Conservation (phyloP, 192 early-diverging fungal genomes). For the Backusella mclennaniae region DNA sequence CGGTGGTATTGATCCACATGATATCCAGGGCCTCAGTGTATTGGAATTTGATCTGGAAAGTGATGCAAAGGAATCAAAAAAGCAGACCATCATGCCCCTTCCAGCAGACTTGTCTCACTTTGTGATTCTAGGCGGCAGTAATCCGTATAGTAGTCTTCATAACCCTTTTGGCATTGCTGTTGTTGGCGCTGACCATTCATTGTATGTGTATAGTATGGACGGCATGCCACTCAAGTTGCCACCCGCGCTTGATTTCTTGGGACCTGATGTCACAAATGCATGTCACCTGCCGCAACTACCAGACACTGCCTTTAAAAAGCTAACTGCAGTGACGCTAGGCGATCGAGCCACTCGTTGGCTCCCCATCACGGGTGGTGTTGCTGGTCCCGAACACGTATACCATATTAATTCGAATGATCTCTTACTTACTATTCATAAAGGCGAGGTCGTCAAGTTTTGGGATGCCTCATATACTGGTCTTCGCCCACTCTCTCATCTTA, state of each 20-base stretch:
- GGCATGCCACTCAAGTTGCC: constrained; percentile 34
- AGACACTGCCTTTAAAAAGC: constrained; percentile 18
- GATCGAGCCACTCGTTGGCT: constrained; percentile 22
- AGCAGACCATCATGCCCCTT: constrained; percentile 40
- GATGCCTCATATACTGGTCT: constrained; percentile 43
- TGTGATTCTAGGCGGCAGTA: constrained; percentile 34
- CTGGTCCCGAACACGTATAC: constrained; percentile 33
- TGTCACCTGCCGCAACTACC: constrained; percentile 26
- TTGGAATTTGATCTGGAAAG: constrained; percentile 38
- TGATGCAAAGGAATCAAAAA: constrained; percentile 30
- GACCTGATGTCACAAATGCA: constrained; percentile 34
- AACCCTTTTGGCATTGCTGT: constrained; percentile 42
- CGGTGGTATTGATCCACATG: constrained; percentile 38
- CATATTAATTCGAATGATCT: constrained; percentile 38
- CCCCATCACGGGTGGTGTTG: constrained; percentile 40
- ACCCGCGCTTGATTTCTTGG: constrained; percentile 32
- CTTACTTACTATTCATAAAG: constrained; percentile 41
- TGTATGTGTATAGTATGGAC: constrained; percentile 35
- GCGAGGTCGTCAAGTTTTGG: constrained; percentile 44
- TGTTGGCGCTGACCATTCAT: constrained; percentile 31
- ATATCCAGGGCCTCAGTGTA: constrained; percentile 43
- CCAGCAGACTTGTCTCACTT: constrained; percentile 43
- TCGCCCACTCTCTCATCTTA: constrained; percentile 39
- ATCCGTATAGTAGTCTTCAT: constrained; percentile 34
- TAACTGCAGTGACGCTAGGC: not conserved